These are phyloP conservation scores for Hypoxylon fuscum DNA, from an alignment of 495 filamentous ascomycete genomes.

Conservation along the genomic window DNA sequence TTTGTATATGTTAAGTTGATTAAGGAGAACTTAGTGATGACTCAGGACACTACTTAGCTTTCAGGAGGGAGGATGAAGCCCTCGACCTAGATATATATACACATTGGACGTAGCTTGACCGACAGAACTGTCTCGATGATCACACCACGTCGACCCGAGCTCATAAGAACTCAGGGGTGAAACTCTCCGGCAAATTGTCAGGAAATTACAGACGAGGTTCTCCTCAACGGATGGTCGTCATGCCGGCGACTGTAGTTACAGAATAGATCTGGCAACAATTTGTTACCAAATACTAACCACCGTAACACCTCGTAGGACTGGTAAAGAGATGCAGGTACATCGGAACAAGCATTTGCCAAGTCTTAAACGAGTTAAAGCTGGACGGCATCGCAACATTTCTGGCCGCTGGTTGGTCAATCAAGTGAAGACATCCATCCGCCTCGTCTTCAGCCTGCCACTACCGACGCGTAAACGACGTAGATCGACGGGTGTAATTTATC, in stretches of 20 bases:
- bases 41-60: constrained; percentile 1
- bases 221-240: constrained; percentile 12
- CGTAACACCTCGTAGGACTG: constrained; percentile 6
- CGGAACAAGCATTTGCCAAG: constrained; percentile 37
- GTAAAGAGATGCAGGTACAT: constrained; percentile 23
- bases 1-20: constrained; percentile 4
- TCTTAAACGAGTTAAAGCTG: constrained; percentile 20
- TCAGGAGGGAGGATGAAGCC: not conserved
- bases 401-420: constrained; percentile 23
- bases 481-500: constrained; percentile 48
- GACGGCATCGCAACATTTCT: constrained; percentile 1
- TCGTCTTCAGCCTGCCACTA: constrained; percentile 52
- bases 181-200: constrained; percentile 18
- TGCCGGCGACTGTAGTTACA: constrained; percentile 7
- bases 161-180: constrained; percentile 14
- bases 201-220: constrained; percentile 1
- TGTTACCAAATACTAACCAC: constrained; percentile 10
- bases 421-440: constrained; percentile 58
- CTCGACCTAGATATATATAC: constrained; percentile 25
- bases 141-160: not conserved
- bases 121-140: constrained; percentile 5
- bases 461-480: constrained; percentile 52
- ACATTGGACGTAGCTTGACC: constrained; percentile 1
- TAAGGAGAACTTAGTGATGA: constrained; percentile 2
- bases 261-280: not conserved